Percentiles rank a stretch among this genome's conserved stretches.
Conservation (phyloP, 768 basidiomycete species). For the Macrolepiota dolichaula region DNA sequence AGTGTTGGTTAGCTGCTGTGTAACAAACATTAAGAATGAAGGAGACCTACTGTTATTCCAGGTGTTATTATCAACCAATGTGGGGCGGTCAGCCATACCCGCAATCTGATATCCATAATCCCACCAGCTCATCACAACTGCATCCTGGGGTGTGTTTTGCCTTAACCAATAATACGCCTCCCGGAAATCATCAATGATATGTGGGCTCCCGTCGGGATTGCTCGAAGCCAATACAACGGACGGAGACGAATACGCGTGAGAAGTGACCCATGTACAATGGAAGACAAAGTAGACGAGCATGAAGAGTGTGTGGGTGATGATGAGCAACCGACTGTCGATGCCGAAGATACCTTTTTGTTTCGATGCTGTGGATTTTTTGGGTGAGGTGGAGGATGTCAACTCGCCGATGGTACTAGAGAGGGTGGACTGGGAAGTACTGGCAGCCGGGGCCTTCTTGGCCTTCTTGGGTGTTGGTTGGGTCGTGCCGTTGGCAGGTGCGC, state of each 20-base stretch:
- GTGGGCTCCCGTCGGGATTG: constrained; percentile 79
- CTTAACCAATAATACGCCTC: constrained; percentile 99
- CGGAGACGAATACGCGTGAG: constrained; percentile 93
- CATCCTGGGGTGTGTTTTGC: constrained; percentile 88
- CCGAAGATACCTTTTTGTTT: constrained; percentile 71
- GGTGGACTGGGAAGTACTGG: constrained; percentile 22
- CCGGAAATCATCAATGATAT: constrained; percentile 98
- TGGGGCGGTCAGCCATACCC: constrained; percentile 96
- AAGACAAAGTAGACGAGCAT: constrained; percentile 89
- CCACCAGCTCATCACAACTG: constrained; percentile 99
- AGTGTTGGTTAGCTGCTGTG: background rate
- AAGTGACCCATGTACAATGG: constrained; percentile 97
- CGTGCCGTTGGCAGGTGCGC: constrained; percentile 26
- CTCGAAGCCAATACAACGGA: constrained; percentile 90
- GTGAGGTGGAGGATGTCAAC: constrained; percentile 33
- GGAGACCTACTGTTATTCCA: constrained; percentile 95
- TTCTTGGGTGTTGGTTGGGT: constrained; percentile 47
- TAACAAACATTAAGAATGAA: background rate
- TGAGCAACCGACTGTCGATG: constrained; percentile 74
- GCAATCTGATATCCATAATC: constrained; percentile 99
- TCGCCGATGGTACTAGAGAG: constrained; percentile 34
- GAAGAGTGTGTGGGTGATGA: constrained; percentile 70
- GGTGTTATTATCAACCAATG: constrained; percentile 97
- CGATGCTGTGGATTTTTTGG: constrained; percentile 26
- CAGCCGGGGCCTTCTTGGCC: constrained; percentile 49